phyloP scores from a whole-genome alignment of 2,329 filamentous ascomycete species.

The Hysterium pulicare region DNA sequence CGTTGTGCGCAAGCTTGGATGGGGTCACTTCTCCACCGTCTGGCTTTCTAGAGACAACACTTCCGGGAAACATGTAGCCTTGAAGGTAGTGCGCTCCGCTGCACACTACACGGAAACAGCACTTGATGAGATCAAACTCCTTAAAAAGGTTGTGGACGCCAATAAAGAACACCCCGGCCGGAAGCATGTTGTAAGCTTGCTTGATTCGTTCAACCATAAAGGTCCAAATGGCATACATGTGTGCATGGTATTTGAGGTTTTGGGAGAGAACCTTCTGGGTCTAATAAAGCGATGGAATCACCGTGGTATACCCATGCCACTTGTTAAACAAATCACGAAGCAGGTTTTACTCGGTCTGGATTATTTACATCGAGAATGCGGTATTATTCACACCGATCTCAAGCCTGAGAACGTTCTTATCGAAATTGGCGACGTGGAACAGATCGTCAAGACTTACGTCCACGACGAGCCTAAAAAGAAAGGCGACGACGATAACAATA shows the following conservation, averaged over 20 bases:
- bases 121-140: constrained; percentile 96
- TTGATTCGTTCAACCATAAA: constrained; percentile 97
- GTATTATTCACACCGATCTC: constrained; percentile 96
- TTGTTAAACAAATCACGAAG: constrained; percentile 98
- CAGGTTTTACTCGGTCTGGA: constrained; percentile 94
- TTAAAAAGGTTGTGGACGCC: constrained; percentile 93
- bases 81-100: constrained; percentile 96
- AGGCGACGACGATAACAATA: constrained; percentile 80
- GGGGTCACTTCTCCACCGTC: constrained; percentile 99
- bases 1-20: constrained; percentile 91
- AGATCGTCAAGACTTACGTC: constrained; percentile 95
- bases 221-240: constrained; percentile 95
- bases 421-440: constrained; percentile 97
- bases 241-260: constrained; percentile 98
- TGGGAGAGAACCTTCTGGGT: constrained; percentile 91
- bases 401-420: constrained; percentile 98
- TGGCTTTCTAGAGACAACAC: constrained; percentile 80
- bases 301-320: constrained; percentile 88
- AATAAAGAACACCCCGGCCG: constrained; percentile 93
- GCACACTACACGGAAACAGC: constrained; percentile 99
- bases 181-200: constrained; percentile 89
- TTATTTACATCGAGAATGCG: constrained; percentile 95
- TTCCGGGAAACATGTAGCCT: constrained; percentile 87
- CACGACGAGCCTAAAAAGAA: constrained; percentile 67
- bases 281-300: constrained; percentile 99